Evolutionary conservation across 2,329 filamentous ascomycete species (phyloP).

Genomic region (Ascochyta lentis): DNA sequence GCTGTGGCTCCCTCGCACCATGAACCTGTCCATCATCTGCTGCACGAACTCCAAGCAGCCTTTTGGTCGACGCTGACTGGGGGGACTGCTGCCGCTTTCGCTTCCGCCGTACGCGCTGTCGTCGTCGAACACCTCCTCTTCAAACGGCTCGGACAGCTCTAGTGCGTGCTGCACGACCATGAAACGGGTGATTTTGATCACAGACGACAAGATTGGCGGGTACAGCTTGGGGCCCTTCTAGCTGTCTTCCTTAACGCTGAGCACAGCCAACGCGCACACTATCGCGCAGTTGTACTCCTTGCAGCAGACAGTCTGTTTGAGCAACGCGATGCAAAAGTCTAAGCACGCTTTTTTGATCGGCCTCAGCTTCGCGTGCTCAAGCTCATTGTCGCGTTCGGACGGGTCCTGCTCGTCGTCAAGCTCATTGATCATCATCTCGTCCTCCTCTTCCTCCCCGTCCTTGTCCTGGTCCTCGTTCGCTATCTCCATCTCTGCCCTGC

Average conservation of each 20-base stretch:
- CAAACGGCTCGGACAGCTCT: background rate
- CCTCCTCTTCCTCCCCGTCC: too few species aligned
- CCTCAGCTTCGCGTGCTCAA: too few species aligned
- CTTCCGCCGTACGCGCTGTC: too few species aligned
- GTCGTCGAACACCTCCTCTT: too few species aligned
- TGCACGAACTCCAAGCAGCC: too few species aligned
- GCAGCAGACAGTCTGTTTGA: slow-evolving; percentile 19
- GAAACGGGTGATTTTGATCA: slow-evolving; percentile 21
- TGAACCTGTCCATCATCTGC: too few species aligned
- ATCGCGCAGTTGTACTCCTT: slow-evolving; percentile 28
- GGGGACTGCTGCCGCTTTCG: too few species aligned
- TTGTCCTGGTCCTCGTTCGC: background rate
- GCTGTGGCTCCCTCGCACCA: too few species aligned
- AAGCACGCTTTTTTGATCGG: slow-evolving; percentile 16
- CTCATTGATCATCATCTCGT: too few species aligned
- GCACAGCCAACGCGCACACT: slow-evolving; percentile 26
- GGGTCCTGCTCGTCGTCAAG: too few species aligned
- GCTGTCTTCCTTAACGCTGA: slow-evolving; percentile 23
- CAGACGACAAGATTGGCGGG: slow-evolving; percentile 22
- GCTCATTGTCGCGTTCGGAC: too few species aligned
- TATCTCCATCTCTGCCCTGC: background rate
- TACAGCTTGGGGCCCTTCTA: slow-evolving; percentile 21
- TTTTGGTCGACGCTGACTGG: too few species aligned
- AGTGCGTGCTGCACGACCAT: slow-evolving; percentile 25
- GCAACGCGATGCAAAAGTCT: slow-evolving; percentile 29